Percentiles rank a stretch among this genome's conserved stretches.
These are phyloP conservation scores for Hamamelis virginiana DNA, from an alignment of 164 flowering plant species.

Conservation along the genomic window DNA sequence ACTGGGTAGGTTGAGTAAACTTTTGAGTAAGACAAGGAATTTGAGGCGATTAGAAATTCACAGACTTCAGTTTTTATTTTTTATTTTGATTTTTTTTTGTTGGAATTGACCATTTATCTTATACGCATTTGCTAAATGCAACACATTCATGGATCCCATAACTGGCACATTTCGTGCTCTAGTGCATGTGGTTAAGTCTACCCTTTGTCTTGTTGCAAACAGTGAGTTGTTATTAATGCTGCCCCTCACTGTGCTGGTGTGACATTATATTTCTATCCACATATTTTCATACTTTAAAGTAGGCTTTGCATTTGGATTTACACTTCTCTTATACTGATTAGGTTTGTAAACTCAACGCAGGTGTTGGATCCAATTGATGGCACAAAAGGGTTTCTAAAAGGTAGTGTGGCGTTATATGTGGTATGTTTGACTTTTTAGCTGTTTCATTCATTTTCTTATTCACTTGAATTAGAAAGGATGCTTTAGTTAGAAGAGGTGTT, in stretches of 20 bases:
- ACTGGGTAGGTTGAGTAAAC: conserved; percentile 59
- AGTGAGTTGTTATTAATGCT: not conserved
- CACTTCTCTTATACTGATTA: not conserved
- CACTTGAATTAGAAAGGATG: too few species aligned
- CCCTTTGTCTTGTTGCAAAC: not conserved
- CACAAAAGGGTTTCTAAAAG: conserved; percentile 87
- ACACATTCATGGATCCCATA: not conserved
- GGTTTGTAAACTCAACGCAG: conserved; percentile 35
- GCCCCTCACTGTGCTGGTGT: not conserved
- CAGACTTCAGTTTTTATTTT: too few species aligned
- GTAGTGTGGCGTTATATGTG: conserved; percentile 83
- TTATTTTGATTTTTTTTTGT: not conserved
- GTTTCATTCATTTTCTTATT: not conserved
- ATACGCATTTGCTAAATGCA: not conserved
- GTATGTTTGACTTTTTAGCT: conserved; percentile 41
- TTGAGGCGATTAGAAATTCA: conserved; percentile 1
- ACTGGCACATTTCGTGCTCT: not conserved
- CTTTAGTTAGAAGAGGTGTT: too few species aligned
- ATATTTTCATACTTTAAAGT: not conserved
- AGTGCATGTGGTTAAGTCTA: not conserved
- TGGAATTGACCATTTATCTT: not conserved
- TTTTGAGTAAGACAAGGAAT: not conserved
- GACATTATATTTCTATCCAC: not conserved
- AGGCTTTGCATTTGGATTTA: not conserved
- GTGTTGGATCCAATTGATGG: conserved; percentile 98